Conservation (phyloP, 2,329 filamentous ascomycete species). For the Aspergillus persii region DNA sequence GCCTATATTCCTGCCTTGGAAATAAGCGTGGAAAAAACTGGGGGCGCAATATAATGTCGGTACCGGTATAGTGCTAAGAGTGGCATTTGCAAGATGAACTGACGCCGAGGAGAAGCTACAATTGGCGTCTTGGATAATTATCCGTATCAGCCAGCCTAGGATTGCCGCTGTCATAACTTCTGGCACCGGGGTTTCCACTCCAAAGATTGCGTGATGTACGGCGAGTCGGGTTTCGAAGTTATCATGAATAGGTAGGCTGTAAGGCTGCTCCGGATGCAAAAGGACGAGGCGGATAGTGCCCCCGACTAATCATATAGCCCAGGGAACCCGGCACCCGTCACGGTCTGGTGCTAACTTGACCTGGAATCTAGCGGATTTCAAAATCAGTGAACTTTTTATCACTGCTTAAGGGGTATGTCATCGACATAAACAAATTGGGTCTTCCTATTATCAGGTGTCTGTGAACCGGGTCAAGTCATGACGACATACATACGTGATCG, state of each 20-base stretch:
- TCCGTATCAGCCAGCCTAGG: neutral
- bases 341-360: neutral
- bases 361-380: neutral
- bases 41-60: neutral
- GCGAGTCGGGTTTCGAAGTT: neutral
- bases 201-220: neutral
- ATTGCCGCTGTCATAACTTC: neutral
- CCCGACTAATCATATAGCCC: neutral
- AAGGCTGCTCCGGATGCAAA: neutral
- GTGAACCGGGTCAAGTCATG: too few relatives aligned
- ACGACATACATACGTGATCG: too few relatives aligned
- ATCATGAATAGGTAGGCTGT: neutral
- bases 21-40: neutral
- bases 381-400: neutral
- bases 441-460: too few relatives aligned
- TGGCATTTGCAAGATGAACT: neutral
- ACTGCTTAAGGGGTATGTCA: neutral
- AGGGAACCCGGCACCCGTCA: neutral
- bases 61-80: neutral
- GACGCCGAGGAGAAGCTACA: neutral
- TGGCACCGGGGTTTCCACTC: neutral
- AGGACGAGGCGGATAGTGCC: neutral
- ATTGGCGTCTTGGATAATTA: neutral
- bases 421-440: too few relatives aligned
- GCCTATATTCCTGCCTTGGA: neutral